Conservation (phyloP, 306 rosid genomes). For the Vigna hirtella region DNA sequence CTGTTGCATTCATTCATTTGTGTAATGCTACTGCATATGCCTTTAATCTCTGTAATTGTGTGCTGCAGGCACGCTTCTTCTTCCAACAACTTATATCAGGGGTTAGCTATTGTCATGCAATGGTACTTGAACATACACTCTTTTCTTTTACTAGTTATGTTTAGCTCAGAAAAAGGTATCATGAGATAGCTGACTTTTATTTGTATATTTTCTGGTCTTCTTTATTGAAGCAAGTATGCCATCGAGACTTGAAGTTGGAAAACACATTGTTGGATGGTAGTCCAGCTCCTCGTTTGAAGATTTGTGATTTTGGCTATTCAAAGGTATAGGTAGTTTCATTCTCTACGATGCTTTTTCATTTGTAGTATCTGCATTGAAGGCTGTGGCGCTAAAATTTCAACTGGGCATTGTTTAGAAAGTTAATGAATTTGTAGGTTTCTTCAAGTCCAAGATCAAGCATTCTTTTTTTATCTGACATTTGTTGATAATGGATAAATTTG, state of each 20-base stretch:
- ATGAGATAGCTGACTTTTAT: conserved; percentile 35
- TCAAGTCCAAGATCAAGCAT: conserved; percentile 14
- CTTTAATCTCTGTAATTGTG: conserved; percentile 37
- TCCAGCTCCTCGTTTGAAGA: conserved; percentile 90
- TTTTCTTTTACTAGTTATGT: conserved; percentile 16
- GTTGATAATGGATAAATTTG: conserved; percentile 2
- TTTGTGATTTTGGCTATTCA: conserved; percentile 96
- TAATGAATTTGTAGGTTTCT: conserved; percentile 24
- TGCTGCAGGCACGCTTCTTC: conserved; percentile 91
- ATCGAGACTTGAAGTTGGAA: conserved; percentile 94
- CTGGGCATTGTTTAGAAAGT: conserved; percentile 25
- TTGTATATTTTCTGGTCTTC: conserved; percentile 34
- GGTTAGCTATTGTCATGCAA: conserved; percentile 92
- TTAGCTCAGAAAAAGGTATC: neutral
- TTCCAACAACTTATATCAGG: conserved; percentile 98
- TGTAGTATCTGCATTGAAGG: neutral
- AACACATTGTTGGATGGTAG: conserved; percentile 96
- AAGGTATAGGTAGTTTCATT: conserved; percentile 57
- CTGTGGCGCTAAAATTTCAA: conserved; percentile 17
- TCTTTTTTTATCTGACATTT: conserved; percentile 1
- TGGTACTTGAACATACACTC: conserved; percentile 55
- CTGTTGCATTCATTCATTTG: conserved; percentile 31
- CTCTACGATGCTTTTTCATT: conserved; percentile 8
- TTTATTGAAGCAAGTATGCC: conserved; percentile 86
- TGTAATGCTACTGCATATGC: conserved; percentile 10